Conservation (phyloP, 202 grass and related monocot genomes). For the Cymbopogon flexuosus region DNA sequence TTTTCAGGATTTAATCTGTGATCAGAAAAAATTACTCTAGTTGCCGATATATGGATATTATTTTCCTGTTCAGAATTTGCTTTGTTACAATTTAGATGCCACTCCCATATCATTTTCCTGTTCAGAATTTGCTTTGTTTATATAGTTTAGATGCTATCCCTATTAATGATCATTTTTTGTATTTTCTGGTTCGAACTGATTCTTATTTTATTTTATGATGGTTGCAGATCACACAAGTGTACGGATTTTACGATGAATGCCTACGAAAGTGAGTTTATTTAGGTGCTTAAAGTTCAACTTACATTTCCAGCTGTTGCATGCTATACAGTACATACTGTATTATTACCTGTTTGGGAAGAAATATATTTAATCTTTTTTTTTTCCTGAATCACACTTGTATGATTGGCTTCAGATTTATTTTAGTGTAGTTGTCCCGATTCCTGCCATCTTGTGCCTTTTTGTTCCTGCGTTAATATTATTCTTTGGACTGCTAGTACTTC, state of each 20-base stretch:
- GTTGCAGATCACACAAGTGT: conserved; percentile 77
- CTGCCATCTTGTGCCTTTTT: neutral
- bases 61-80: conserved; percentile 8
- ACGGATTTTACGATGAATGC: conserved; percentile 86
- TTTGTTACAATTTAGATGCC: neutral
- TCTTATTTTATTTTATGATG: conserved; percentile 11
- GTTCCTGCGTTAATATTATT: neutral
- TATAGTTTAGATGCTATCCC: neutral
- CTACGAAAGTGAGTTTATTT: conserved; percentile 74
- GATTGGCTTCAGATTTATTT: neutral
- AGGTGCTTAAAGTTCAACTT: conserved; percentile 19
- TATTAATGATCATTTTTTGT: neutral
- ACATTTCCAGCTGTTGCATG: conserved; percentile 23
- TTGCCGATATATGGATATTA: neutral
- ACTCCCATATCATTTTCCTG: neutral
- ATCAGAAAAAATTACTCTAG: neutral
- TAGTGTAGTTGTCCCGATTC: neutral
- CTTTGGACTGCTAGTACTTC: neutral
- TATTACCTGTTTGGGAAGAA: neutral
- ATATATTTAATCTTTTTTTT: neutral
- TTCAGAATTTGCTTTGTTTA: neutral
- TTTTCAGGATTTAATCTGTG: neutral
- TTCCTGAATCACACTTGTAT: conserved; percentile 7
- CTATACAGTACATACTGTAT: neutral
- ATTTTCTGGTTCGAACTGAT: conserved; percentile 30